Conservation (phyloP, 2,329 filamentous ascomycete genomes). For the Lachnellula willkommii region DNA sequence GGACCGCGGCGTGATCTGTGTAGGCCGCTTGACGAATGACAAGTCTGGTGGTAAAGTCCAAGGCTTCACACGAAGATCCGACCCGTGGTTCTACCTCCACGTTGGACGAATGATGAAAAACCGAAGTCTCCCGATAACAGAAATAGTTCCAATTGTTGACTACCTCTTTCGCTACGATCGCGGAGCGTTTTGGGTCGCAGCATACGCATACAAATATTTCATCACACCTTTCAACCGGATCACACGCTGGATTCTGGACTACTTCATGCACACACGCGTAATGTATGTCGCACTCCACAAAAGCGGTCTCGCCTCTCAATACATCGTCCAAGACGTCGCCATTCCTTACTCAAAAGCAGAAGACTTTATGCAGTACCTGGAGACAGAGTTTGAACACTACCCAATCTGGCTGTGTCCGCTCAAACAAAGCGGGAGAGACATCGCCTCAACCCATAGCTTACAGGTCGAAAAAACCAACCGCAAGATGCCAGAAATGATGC, state of each 20-base stretch:
- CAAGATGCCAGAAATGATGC: slow-evolving; percentile 42
- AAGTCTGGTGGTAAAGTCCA: slow-evolving; percentile 29
- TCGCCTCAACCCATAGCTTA: slow-evolving; percentile 15
- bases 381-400: slow-evolving; percentile 31
- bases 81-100: slow-evolving; percentile 63
- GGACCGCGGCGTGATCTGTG: slow-evolving; percentile 46
- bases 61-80: slow-evolving; percentile 45
- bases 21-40: slow-evolving; percentile 43
- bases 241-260: slow-evolving; percentile 53
- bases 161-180: slow-evolving; percentile 58
- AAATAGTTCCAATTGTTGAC: slow-evolving; percentile 41
- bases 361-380: slow-evolving; percentile 46
- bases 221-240: slow-evolving; percentile 52
- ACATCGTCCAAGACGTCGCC: slow-evolving; percentile 58
- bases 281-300: slow-evolving; percentile 59
- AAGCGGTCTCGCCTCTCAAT: slow-evolving; percentile 48
- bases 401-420: slow-evolving; percentile 53
- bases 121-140: slow-evolving; percentile 27
- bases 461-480: slow-evolving; percentile 16
- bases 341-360: slow-evolving; percentile 46
- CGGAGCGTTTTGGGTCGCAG: slow-evolving; percentile 59
- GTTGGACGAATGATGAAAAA: slow-evolving; percentile 33
- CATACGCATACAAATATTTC: slow-evolving; percentile 53
- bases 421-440: slow-evolving; percentile 26
- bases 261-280: slow-evolving; percentile 54